phyloP scores from a whole-genome alignment of 106 monocot genomes.

The Dendrobium huoshanense region DNA sequence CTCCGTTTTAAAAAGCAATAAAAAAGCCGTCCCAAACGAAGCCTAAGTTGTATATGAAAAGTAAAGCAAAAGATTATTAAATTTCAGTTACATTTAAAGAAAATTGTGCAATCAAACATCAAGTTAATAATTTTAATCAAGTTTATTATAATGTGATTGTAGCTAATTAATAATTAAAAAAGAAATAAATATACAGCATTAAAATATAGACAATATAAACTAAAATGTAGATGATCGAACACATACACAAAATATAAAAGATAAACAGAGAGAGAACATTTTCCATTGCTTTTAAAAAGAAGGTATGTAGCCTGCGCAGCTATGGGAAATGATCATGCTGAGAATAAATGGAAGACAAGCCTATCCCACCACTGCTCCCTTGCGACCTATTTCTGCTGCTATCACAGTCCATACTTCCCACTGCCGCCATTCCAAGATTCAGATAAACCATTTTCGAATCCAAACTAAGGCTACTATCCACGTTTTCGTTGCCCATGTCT shows the following conservation, averaged over 20 bases:
- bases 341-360: slow-evolving; percentile 2
- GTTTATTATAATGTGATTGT: neutral
- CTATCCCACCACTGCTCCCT: neutral
- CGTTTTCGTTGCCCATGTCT: too few relatives aligned
- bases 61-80: too few relatives aligned
- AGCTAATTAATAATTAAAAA: too few relatives aligned
- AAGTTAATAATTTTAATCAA: too few relatives aligned
- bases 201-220: neutral
- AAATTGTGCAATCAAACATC: too few relatives aligned
- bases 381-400: neutral
- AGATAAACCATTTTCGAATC: slow-evolving; percentile 95
- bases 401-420: slow-evolving; percentile 12
- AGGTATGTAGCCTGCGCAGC: too few relatives aligned
- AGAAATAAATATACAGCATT: neutral
- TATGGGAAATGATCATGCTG: neutral
- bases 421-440: slow-evolving; percentile 68
- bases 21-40: too few relatives aligned
- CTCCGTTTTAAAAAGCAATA: too few relatives aligned
- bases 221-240: neutral
- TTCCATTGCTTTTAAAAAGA: neutral
- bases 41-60: too few relatives aligned
- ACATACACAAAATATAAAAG: neutral
- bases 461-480: slow-evolving; percentile 33
- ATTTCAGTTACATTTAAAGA: too few relatives aligned
- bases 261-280: neutral